Evolutionary conservation across 352 stramenopile species (phyloP).

Genomic region (Phytophthora litchii): DNA sequence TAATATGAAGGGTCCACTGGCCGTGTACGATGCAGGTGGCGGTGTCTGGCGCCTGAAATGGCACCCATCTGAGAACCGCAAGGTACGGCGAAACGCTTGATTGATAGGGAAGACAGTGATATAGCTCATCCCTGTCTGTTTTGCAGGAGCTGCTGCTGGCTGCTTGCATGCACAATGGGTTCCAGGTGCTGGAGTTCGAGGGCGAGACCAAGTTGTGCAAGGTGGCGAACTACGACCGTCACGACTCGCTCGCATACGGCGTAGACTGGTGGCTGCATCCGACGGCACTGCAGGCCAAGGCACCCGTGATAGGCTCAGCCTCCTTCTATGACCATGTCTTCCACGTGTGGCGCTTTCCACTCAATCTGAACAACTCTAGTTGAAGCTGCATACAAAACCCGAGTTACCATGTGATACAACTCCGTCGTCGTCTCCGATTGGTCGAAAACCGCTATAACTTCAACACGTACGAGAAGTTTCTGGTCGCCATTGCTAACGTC

Average conservation of each 20-base stretch:
- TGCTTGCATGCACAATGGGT: conserved; percentile 89
- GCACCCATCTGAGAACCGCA: conserved; percentile 51
- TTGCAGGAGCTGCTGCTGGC: conserved; percentile 70
- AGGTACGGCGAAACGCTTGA: conserved; percentile 39
- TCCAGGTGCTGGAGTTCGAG: conserved; percentile 62
- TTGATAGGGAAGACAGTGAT: background rate
- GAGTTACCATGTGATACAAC: conserved; percentile 8
- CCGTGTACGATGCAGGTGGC: conserved; percentile 55
- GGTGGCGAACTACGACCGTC: conserved; percentile 51
- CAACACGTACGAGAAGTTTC: conserved; percentile 25
- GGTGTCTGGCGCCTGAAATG: conserved; percentile 88
- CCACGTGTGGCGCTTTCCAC: conserved; percentile 60
- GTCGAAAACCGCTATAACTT: conserved; percentile 9
- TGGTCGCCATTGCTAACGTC: no score
- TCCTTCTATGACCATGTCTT: conserved; percentile 88
- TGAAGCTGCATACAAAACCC: conserved; percentile 25
- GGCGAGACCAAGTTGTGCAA: conserved; percentile 23
- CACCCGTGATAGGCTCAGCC: conserved; percentile 67
- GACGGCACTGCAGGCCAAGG: conserved; percentile 33
- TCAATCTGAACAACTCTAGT: conserved; percentile 14
- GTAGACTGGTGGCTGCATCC: conserved; percentile 81
- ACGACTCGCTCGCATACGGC: conserved; percentile 85
- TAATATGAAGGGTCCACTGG: conserved; percentile 59
- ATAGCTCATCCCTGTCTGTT: conserved; percentile 4
- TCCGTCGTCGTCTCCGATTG: background rate